Evolutionary conservation across 2,329 filamentous ascomycete genomes (phyloP), one percentile per base, ranked within the genome.

Genomic region (Neofusicoccum umdonicola): DNA sequence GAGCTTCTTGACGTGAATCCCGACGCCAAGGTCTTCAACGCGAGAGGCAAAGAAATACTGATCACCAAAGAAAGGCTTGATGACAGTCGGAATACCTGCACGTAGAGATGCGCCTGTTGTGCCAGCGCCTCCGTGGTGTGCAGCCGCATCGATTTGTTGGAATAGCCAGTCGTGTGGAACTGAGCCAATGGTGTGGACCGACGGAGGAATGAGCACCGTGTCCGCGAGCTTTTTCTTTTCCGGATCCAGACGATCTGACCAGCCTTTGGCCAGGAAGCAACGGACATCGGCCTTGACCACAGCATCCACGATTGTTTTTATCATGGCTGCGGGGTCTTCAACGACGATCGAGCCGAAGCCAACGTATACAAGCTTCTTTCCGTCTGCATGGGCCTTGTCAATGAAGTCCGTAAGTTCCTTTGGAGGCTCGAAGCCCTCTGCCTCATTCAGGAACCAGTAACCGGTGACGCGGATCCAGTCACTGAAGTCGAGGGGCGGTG

Each of bases 111-210:
- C 95, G 1, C 95, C 95, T 0, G 95, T 99, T 0, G 95, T 99
- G 1, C 95, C 95, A 4, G 93, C 92, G 4, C 95, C 95, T 54
- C 95, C 95, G 73, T 99, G 95, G 74, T 99, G 95, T 7, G 91
- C 92, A 3, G 91, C 94, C 4, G 94, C 95, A 73, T 99, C 95
- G 64, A 99, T 92, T 74, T 97, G 93, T 44, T 83, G 84, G 78
- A 99, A 99, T 1, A 99, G 83, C 95, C 95, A 99, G 79, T 98
- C 95, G 72, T 99, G 95, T 0, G 95, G 95, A 2, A 92, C 93
- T 8, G 91, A 88, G 72, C 93, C 90, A 76, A 99, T 98, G 74
- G 91, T 88, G 72, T 91, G 86, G 51, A 99, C 96, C 71, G 94
- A 91, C 0, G 88, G 80, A 1, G 95, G 91, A 0, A 96, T 79